Base-by-base conservation (phyloP, 2,329 filamentous ascomycete genomes). In the Aspergillus spinulosporus region DNA sequence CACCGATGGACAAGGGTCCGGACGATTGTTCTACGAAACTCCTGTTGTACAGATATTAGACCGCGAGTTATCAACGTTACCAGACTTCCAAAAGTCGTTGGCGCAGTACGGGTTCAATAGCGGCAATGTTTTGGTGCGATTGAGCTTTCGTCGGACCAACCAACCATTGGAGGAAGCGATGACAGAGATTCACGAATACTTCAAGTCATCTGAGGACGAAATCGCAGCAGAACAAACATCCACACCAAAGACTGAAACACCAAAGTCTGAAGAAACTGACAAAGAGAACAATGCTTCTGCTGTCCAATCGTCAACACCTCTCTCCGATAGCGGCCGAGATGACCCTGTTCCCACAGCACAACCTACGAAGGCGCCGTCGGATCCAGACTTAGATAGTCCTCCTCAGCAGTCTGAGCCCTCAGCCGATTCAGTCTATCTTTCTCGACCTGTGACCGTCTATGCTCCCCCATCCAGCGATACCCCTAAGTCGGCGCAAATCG, bases 1-100 rank as follows among this genome's bases (percentile, higher is more conserved):
- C 26, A 81, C 84, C 57, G 84, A 80, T 4, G 72, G 71, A 28
- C 71, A 79, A 4, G 80, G 79, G 11, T 84, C 88, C 34, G 93
- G 92, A 4, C 85, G 92, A 70, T 76, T 99, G 50, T 89, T 88
- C 72, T 97, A 97, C 68, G 90, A 97, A 74, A 88, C 86, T 62
- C 94, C 94, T 0, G 86, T 92, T 12, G 75, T 97, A 53, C 88
- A 92, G 62, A 84, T 96, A 60, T 88, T 96, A 82, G 90, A 88
- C 7, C 83, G 90, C 65, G 90, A 93, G 64, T 75, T 96, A 12
- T 82, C 87, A 2, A 86, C 84, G 0, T 90, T 97, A 65, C 79
- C 80, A 14, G 92, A 95, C 66, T 82, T 97, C 56, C 91, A 97
- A 72, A 96, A 96, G 79, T 92, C 90, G 1, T 75, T 99, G 45